A percentile compares a stretch with the other conserved stretches of the same genome.
These are phyloP conservation scores for Solanum ossicruentum DNA, from an alignment of 257 asterid species.

Conservation along the genomic window DNA sequence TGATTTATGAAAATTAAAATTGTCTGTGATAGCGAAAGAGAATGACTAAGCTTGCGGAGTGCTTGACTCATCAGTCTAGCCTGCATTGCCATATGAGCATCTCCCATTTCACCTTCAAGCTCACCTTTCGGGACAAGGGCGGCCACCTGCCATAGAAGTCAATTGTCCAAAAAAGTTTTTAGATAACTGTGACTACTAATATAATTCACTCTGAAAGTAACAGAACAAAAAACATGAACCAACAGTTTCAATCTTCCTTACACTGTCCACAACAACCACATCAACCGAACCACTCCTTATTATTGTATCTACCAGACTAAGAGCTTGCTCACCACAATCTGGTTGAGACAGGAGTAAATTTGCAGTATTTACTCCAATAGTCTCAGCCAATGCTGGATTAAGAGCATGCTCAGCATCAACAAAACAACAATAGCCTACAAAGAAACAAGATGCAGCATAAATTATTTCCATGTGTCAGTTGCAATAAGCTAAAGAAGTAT, in stretches of 20 bases:
- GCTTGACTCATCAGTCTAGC: conserved; percentile 99
- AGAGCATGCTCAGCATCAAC: conserved; percentile 99
- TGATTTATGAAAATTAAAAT: conserved; percentile 83
- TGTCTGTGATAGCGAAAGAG: conserved; percentile 84
- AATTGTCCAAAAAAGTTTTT: neutral
- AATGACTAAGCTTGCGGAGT: conserved; percentile 91
- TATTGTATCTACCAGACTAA: conserved; percentile 88
- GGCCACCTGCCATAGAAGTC: conserved; percentile 58
- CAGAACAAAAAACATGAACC: neutral
- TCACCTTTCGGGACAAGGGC: conserved; percentile 95
- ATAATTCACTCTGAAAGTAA: conserved; percentile 4
- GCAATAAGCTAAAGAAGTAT: neutral
- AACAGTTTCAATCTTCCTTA: conserved; percentile 19
- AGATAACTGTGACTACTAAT: neutral
- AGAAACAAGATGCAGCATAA: neutral
- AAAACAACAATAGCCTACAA: conserved; percentile 73
- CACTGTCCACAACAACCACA: conserved; percentile 98
- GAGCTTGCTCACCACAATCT: conserved; percentile 98
- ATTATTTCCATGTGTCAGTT: neutral
- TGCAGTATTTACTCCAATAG: conserved; percentile 76
- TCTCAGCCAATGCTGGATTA: conserved; percentile 78
- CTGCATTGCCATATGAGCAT: conserved; percentile 99
- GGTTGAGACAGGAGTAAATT: conserved; percentile 94
- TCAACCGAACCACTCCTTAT: conserved; percentile 99
- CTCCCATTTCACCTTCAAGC: conserved; percentile 99